Evolutionary conservation across 2,329 filamentous ascomycete genomes (phyloP).

Genomic region (Talaromyces islandicus): DNA sequence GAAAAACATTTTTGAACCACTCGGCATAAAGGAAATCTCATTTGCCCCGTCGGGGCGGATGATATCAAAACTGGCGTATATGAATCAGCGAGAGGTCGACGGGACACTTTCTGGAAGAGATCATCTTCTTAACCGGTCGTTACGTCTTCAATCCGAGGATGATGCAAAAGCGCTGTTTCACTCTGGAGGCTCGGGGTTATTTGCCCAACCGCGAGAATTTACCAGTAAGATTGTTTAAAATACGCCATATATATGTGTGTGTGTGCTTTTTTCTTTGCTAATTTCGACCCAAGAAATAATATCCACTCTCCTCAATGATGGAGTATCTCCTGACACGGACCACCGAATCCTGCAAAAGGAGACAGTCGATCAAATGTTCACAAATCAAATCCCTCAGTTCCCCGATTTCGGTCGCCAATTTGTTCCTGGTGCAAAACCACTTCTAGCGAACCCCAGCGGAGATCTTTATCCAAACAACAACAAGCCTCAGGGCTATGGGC

Average conservation of each 20-base stretch:
- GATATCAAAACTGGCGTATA: slow-evolving; percentile 49
- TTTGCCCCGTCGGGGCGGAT: slow-evolving; percentile 53
- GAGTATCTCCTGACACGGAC: slow-evolving; percentile 53
- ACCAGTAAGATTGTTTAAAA: not conserved
- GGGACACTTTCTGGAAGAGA: slow-evolving; percentile 22
- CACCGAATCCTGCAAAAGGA: slow-evolving; percentile 48
- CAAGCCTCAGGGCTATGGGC: slow-evolving; percentile 58
- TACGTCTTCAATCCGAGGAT: not conserved
- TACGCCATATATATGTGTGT: not conserved
- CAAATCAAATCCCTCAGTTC: slow-evolving; percentile 54
- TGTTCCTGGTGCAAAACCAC: slow-evolving; percentile 44
- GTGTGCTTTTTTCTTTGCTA: not conserved
- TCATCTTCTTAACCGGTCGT: not conserved
- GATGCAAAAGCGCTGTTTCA: not conserved
- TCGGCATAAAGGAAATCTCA: slow-evolving; percentile 45
- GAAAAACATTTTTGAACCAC: slow-evolving; percentile 42
- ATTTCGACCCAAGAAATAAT: slow-evolving; percentile 46
- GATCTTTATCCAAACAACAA: slow-evolving; percentile 45
- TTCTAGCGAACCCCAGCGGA: slow-evolving; percentile 42
- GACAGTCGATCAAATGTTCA: slow-evolving; percentile 60
- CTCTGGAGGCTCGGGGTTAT: not conserved
- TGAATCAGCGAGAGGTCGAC: slow-evolving; percentile 49
- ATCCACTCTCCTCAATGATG: slow-evolving; percentile 58
- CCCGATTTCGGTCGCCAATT: slow-evolving; percentile 47
- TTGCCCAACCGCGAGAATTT: not conserved